Evolutionary conservation across 1,139 yeast species (phyloP).

Genomic region (Wickerhamomyces sp.): DNA sequence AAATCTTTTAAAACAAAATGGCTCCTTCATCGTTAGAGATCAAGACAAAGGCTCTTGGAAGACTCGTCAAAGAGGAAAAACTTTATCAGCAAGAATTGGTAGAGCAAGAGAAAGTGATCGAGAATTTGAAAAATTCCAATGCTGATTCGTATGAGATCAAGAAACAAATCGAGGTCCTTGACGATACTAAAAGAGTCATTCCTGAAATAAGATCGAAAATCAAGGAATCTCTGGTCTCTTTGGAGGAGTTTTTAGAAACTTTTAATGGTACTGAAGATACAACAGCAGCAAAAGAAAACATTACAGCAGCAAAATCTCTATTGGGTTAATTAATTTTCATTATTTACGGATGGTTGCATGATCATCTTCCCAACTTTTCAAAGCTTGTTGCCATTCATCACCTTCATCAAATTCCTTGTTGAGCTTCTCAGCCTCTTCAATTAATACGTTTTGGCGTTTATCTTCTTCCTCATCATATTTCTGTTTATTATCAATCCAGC

Average conservation of each 20-base stretch:
- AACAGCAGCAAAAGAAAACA: constrained; percentile 23
- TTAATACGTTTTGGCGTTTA: constrained; percentile 34
- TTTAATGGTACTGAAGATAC: constrained; percentile 39
- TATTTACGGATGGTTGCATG: constrained; percentile 25
- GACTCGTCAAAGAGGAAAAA: constrained; percentile 69
- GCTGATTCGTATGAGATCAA: constrained; percentile 71
- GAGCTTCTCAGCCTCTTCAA: constrained; percentile 32
- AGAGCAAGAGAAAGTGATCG: constrained; percentile 55
- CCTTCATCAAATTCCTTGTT: constrained; percentile 46
- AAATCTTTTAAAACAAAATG: constrained; percentile 36
- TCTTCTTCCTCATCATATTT: constrained; percentile 64
- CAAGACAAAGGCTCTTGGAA: constrained; percentile 66
- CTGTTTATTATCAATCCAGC: constrained; percentile 90
- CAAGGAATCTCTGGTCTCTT: constrained; percentile 41
- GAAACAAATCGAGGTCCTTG: constrained; percentile 58
- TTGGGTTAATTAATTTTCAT: constrained; percentile 3
- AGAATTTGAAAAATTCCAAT: constrained; percentile 32
- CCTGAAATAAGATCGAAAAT: constrained; percentile 58
- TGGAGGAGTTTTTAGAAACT: constrained; percentile 35
- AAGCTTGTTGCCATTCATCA: constrained; percentile 67
- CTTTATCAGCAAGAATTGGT: constrained; percentile 60
- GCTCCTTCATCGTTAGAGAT: constrained; percentile 76
- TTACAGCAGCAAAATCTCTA: constrained; percentile 21
- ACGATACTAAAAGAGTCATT: constrained; percentile 65
- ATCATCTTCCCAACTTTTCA: constrained; percentile 57